Conservation (phyloP, 2,329 filamentous ascomycete genomes). For the Penicillium sp. region DNA sequence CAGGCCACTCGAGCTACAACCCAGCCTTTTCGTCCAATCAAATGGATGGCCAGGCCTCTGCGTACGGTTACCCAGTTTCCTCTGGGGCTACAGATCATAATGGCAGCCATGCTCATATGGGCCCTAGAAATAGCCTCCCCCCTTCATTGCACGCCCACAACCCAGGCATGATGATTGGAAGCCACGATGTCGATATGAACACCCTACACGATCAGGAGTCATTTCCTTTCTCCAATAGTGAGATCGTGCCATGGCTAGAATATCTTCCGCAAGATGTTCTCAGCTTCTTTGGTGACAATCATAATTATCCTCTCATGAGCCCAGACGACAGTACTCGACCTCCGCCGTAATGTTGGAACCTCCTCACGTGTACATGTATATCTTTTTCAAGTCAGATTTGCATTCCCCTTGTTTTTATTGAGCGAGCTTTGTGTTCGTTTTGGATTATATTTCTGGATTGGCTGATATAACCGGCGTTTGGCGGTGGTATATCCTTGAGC, state of each 20-base stretch:
- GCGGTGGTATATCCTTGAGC: neutral
- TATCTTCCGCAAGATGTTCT: conserved; percentile 69
- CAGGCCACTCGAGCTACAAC: conserved; percentile 27
- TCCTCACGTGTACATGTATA: conserved; percentile 18
- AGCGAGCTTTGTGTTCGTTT: neutral
- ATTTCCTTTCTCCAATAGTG: conserved; percentile 50
- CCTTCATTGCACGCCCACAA: conserved; percentile 17
- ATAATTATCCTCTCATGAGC: conserved; percentile 34
- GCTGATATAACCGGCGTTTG: conserved; percentile 1
- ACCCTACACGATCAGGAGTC: conserved; percentile 50
- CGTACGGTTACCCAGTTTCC: conserved; percentile 26
- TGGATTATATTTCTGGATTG: neutral
- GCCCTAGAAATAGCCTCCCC: conserved; percentile 19
- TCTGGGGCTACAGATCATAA: conserved; percentile 19
- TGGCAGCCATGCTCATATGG: conserved; percentile 15
- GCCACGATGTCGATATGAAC: conserved; percentile 74
- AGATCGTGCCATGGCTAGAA: conserved; percentile 73
- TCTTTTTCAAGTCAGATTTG: conserved; percentile 4
- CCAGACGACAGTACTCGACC: conserved; percentile 27
- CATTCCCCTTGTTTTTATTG: conserved; percentile 1
- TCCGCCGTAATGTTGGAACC: conserved; percentile 18
- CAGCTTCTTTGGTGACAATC: conserved; percentile 51
- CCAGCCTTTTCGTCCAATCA: conserved; percentile 19
- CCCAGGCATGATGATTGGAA: conserved; percentile 66
- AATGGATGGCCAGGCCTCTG: conserved; percentile 20